Evolutionary conservation across 352 stramenopile species (phyloP), one percentile per base, ranked within the genome.

Genomic region (Pythium diclinum): DNA sequence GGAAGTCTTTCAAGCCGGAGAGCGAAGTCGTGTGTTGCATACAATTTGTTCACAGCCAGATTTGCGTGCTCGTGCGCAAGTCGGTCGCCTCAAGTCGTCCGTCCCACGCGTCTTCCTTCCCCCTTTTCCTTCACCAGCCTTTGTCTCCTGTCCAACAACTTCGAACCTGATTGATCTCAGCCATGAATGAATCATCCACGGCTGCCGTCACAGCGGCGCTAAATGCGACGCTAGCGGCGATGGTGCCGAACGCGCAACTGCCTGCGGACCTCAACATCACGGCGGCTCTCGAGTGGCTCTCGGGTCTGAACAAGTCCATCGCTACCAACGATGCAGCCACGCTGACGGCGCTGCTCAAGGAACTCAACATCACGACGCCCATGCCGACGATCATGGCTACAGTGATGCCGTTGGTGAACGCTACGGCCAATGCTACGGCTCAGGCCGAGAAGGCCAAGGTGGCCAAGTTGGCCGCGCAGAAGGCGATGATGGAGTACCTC

Each of bases 361-460:
- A 57, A 17, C 16, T 57, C 25, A 57, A 57, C 51, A 16, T 57
- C 25, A 57, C 51, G 3, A 44, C 51, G 3, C 51, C 51, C 8
- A 42, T 36, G 30, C 51, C 51, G 11, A 44, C 51, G 7, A 25
- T 57, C 28, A 23, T 42, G 51, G 30, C 51, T 9, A 57, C 51
- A 2, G 5, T 57, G 3, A 11, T 30, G 28, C 51, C 51, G 16
- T 13, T 42, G 8, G 16, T 57, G 11, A 57, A 57, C 17, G 51
- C 51, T 30, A 57, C 30, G 28, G 30, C 30, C 14, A 36, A 57
- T 8, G 51, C 51, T 3, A 49, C 42, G 8, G 42, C 42, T 13
- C 16, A 21, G 23, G 42, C 42, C 2, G 42, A 49, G 42, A 49
- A 67, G 13, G 81, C 75, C 56, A 68, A 86, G 44, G 25, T 75